Evolutionary conservation across 495 filamentous ascomycete genomes (phyloP).

Genomic region (Penicillium ochrochloron): DNA sequence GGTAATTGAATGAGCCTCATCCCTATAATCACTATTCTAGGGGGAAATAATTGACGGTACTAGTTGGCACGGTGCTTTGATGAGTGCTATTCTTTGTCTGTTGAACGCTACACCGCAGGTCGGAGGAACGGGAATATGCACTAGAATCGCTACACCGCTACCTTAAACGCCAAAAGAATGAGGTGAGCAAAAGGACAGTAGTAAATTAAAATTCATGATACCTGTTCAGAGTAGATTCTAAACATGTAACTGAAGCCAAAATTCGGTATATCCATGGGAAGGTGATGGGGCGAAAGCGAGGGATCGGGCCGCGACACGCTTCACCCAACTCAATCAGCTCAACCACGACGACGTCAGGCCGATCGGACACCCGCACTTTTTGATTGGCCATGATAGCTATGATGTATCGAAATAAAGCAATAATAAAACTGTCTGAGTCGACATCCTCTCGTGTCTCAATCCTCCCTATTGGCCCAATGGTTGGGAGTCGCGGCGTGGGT

Average conservation of each 20-base stretch:
- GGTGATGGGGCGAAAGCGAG: not conserved
- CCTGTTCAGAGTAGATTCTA: not conserved
- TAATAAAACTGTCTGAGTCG: conserved; percentile 19
- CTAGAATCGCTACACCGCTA: not conserved
- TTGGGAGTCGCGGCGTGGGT: conserved; percentile 16
- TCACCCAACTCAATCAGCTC: conserved; percentile 16
- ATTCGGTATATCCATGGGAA: conserved; percentile 22
- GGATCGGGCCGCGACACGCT: conserved; percentile 20
- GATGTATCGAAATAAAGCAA: conserved; percentile 23
- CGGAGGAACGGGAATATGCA: not conserved
- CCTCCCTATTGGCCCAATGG: conserved; percentile 29
- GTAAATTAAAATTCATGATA: not conserved
- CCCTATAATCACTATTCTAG: conserved; percentile 6
- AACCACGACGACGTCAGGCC: conserved; percentile 11
- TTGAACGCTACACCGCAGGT: not conserved
- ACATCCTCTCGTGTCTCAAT: conserved; percentile 27
- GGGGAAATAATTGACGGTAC: conserved; percentile 13
- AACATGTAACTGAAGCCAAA: conserved; percentile 17
- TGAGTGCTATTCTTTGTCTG: not conserved
- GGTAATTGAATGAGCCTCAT: not conserved
- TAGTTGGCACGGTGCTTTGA: not conserved
- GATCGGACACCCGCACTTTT: not conserved
- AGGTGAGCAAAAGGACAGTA: not conserved
- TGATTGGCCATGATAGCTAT: conserved; percentile 16
- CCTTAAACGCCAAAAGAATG: not conserved